Evolutionary conservation across 192 early-diverging fungal species (phyloP).

Genomic region (Diversispora eburnea): DNA sequence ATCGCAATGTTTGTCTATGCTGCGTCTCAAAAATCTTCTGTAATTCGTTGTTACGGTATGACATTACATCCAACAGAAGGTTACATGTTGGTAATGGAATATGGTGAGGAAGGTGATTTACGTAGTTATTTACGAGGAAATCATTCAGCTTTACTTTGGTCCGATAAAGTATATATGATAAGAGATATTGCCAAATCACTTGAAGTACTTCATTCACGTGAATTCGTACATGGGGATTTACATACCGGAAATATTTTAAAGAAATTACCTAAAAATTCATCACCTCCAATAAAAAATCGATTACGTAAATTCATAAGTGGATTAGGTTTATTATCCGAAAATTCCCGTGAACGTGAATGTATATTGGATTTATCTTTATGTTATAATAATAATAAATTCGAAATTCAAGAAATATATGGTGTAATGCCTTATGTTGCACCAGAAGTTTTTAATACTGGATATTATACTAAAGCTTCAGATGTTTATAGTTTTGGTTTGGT

Average conservation of each 20-base stretch:
- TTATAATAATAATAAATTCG: background rate
- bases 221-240: conserved; percentile 16
- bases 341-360: background rate
- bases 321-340: background rate
- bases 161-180: background rate
- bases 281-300: background rate
- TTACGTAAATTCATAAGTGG: background rate
- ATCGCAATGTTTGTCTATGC: background rate
- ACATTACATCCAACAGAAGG: conserved; percentile 15
- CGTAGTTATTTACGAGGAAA: background rate
- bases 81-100: conserved; percentile 15
- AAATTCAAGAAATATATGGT: background rate
- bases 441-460: conserved; percentile 11
- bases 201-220: background rate
- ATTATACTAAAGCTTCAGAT: conserved; percentile 9
- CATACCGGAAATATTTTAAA: conserved; percentile 17
- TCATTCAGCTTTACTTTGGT: conserved; percentile 1
- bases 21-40: background rate
- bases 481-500: conserved; percentile 15
- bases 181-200: conserved; percentile 5
- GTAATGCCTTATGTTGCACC: conserved; percentile 19
- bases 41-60: background rate
- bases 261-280: background rate
- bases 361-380: conserved; percentile 1
- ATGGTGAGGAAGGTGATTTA: conserved; percentile 6